A percentile compares a stretch with the other conserved stretches of the same genome.
Conservation (phyloP, 352 stramenopile species). For the Globisporangium heterothallicum region DNA sequence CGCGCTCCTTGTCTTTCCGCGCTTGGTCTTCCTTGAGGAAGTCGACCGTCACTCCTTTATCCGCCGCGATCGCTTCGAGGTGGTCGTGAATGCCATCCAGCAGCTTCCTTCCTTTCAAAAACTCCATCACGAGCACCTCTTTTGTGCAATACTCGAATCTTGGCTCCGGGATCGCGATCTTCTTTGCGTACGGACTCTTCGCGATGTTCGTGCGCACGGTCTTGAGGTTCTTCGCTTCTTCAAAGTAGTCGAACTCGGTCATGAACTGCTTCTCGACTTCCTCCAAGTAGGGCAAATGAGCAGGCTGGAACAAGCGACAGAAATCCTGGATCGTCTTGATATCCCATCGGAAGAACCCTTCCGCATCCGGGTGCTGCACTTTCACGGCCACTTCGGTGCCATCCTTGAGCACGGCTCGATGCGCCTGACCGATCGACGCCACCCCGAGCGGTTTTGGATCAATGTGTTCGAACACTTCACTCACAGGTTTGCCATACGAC, state of each 20-base stretch:
- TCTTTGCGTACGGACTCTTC: constrained; percentile 58
- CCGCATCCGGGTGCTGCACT: constrained; percentile 92
- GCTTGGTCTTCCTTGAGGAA: constrained; percentile 77
- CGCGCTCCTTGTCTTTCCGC: constrained; percentile 60
- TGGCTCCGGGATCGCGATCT: constrained; percentile 81
- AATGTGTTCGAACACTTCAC: constrained; percentile 55
- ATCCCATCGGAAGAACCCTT: constrained; percentile 93
- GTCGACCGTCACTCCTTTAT: constrained; percentile 83
- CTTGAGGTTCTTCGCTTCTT: constrained; percentile 89
- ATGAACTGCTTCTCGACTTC: constrained; percentile 98
- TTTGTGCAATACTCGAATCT: constrained; percentile 90
- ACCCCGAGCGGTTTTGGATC: constrained; percentile 70
- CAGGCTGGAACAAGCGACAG: constrained; percentile 92
- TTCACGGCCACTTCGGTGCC: constrained; percentile 84
- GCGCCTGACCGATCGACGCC: constrained; percentile 80
- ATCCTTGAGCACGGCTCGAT: constrained; percentile 65
- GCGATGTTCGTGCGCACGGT: constrained; percentile 88
- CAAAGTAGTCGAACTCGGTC: constrained; percentile 96
- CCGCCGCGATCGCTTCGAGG: constrained; percentile 81
- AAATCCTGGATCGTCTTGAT: constrained; percentile 97
- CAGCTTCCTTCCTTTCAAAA: constrained; percentile 84
- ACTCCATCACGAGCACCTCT: constrained; percentile 95
- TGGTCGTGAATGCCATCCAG: constrained; percentile 88
- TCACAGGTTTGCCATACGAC: constrained; percentile 53
- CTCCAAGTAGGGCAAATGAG: constrained; percentile 89